These are phyloP conservation scores for Fusarium austroafricanum DNA, from an alignment of 2,329 filamentous ascomycete species.

Conservation along the genomic window DNA sequence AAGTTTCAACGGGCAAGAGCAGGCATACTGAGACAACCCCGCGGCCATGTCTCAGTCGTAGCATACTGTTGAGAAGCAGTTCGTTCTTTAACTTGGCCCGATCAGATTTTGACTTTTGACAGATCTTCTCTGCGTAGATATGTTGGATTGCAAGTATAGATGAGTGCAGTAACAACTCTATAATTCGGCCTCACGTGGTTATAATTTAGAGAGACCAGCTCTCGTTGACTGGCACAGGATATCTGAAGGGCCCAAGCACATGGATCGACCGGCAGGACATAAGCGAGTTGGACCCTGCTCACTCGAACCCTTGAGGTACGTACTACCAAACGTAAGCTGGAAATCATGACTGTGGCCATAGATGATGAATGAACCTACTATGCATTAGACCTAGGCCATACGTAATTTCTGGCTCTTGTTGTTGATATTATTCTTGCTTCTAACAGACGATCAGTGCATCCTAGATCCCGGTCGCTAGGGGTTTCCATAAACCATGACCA, in stretches of 20 bases:
- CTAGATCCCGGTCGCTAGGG: slow-evolving; percentile 17
- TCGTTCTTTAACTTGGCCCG: slow-evolving; percentile 5
- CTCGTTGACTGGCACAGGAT: slow-evolving; percentile 6
- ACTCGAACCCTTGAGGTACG: slow-evolving; percentile 23
- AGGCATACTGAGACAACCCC: slow-evolving; percentile 21
- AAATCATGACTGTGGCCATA: not conserved
- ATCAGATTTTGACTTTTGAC: slow-evolving; percentile 1
- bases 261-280: slow-evolving; percentile 37
- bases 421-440: slow-evolving; percentile 3
- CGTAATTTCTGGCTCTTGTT: not conserved
- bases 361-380: slow-evolving; percentile 15
- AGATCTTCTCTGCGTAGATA: not conserved
- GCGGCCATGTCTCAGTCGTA: slow-evolving; percentile 15
- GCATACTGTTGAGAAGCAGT: slow-evolving; percentile 11
- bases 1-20: slow-evolving; percentile 22
- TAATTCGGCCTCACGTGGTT: not conserved
- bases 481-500: slow-evolving; percentile 20
- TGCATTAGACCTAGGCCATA: not conserved
- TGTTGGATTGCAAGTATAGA: not conserved
- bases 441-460: not conserved
- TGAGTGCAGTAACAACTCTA: not conserved
- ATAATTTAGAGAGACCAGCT: not conserved
- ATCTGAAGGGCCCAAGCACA: slow-evolving; percentile 17
- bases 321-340: slow-evolving; percentile 12
- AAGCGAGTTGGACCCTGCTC: slow-evolving; percentile 38